Percentiles rank a stretch among this genome's conserved stretches.
phyloP scores from a whole-genome alignment of 306 rosid genomes.

The Coriaria nepalensis region DNA sequence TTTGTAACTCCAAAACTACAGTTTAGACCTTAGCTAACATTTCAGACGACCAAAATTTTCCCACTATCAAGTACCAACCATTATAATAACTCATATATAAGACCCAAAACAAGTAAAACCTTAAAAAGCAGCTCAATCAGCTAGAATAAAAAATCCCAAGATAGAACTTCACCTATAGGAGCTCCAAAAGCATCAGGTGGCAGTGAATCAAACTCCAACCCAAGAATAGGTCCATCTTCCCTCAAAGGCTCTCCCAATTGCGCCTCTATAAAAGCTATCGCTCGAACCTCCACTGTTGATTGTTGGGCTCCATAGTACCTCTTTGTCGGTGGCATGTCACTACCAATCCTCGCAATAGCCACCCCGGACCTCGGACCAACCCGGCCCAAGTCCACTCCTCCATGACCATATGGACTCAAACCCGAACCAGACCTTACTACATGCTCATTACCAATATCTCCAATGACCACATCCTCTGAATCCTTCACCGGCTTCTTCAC shows the following conservation, averaged over 20 bases:
- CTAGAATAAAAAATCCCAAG: conserved; percentile 1
- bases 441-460: conserved; percentile 17
- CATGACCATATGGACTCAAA: conserved; percentile 15
- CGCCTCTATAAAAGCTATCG: conserved; percentile 54
- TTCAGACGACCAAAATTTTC: too few species aligned
- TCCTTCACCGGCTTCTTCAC: conserved; percentile 22
- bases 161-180: conserved; percentile 48
- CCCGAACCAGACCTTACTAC: conserved; percentile 23
- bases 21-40: too few species aligned
- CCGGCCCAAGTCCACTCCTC: conserved; percentile 19
- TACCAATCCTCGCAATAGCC: conserved; percentile 27
- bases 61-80: too few species aligned
- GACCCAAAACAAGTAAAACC: too few species aligned
- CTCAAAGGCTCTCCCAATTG: conserved; percentile 53
- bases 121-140: background rate
- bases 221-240: conserved; percentile 67
- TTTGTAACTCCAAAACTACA: too few species aligned
- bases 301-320: conserved; percentile 32
- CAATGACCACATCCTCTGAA: conserved; percentile 22
- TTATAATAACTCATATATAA: too few species aligned
- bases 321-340: conserved; percentile 22
- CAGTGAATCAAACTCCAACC: conserved; percentile 66
- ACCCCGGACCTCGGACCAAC: conserved; percentile 18
- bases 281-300: conserved; percentile 36
- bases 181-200: conserved; percentile 71